Base-by-base conservation (phyloP, 2,329 filamentous ascomycete species). In the Lasiodiplodia hormozganensis region DNA sequence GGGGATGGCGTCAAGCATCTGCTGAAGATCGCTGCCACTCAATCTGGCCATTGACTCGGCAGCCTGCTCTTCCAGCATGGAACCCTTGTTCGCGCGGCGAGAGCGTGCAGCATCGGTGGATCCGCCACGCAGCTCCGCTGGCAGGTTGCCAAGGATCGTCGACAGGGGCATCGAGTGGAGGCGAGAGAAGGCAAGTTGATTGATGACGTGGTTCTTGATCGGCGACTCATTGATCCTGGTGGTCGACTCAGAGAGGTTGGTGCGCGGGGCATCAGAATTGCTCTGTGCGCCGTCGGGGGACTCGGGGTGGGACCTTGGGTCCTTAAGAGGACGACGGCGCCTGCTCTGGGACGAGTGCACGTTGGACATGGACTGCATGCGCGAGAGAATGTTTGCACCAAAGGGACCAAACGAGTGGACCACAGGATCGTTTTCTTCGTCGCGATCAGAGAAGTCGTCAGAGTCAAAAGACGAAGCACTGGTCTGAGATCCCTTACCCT, bases 111-210 rank as follows among this genome's bases (percentile, higher is more conserved):
- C 36, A 21, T 62, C 57, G 23, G 56, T 28, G 18, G 65, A 52
- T 54, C 64, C 64, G 47, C 54, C 54, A 43, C 57, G 56, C n/a
- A 85, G 73, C 70, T 85, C 82, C 31, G 80, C 75, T n/a, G 96
- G 96, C 14, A 99, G 89, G 76, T 97, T 92, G 78, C 89, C 90
- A 82, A 97, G 86, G 68, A 99, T 96, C 62, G 90, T 92, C 1
- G 95, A 96, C 60, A 98, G 86, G 4, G 96, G 95, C 31, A 93
- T 96, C 0, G 94, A 97, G 18, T 95, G 94, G 7, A 98, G 86
- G 34, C 95, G 92, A 1, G 96, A 97, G 80, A 93, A 99, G 38
- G 96, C 96, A 36, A 99, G 88, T 81, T 99, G 96, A 80, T 98
- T 98, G 78, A 96, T 87, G 70, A 97, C 89, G 77, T 99, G 96